phyloP scores from a whole-genome alignment of 2,329 filamentous ascomycete species.

The Colletotrichum navitas region DNA sequence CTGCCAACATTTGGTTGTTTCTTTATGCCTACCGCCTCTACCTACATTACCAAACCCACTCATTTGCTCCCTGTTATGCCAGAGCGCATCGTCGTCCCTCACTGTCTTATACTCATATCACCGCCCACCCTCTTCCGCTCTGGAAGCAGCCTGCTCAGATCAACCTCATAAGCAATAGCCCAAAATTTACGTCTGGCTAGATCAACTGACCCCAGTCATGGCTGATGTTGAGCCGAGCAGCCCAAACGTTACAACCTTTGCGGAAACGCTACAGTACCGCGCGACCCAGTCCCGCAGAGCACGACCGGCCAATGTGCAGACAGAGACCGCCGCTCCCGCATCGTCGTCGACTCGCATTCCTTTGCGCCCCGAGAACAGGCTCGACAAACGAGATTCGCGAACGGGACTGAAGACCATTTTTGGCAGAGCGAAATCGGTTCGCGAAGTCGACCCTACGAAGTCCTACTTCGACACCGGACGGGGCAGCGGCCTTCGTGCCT shows the following conservation, averaged over 20 bases:
- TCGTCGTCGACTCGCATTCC: constrained; percentile 57
- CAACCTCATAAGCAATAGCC: not conserved
- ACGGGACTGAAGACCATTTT: constrained; percentile 66
- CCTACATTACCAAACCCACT: constrained; percentile 39
- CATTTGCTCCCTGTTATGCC: constrained; percentile 34
- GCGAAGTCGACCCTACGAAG: constrained; percentile 50
- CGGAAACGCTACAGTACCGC: constrained; percentile 49
- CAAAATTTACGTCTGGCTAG: constrained; percentile 21
- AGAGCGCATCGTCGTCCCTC: constrained; percentile 21
- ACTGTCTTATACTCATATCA: constrained; percentile 40
- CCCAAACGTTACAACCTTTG: constrained; percentile 33
- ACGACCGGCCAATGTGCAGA: constrained; percentile 55
- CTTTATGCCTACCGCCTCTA: constrained; percentile 36
- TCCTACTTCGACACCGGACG: constrained; percentile 50
- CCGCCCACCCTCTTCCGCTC: constrained; percentile 8
- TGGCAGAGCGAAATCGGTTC: constrained; percentile 56
- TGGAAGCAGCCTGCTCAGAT: constrained; percentile 5
- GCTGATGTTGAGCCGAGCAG: constrained; percentile 39
- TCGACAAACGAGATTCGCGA: constrained; percentile 63
- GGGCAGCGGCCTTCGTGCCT: constrained; percentile 58
- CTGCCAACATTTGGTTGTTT: constrained; percentile 37
- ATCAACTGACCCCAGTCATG: constrained; percentile 31
- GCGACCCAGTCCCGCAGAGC: constrained; percentile 51
- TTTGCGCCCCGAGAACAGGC: constrained; percentile 56
- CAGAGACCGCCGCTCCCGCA: constrained; percentile 40